These are phyloP conservation scores for Rhizopogon roseolus DNA, from an alignment of 768 basidiomycete genomes.

Conservation along the genomic window DNA sequence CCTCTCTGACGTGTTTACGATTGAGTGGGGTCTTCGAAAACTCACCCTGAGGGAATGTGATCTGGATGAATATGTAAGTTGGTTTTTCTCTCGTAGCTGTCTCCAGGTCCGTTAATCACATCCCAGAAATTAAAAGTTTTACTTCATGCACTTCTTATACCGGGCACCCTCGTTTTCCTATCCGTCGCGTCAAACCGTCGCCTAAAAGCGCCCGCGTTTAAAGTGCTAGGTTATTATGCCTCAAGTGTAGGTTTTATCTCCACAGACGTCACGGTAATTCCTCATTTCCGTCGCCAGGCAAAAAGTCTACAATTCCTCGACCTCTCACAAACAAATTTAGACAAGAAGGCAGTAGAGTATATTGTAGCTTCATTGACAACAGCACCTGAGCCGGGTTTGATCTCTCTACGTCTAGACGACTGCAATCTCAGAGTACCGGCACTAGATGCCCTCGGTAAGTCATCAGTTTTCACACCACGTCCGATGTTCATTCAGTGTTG, in stretches of 20 bases:
- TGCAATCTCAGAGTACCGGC: constrained; percentile 70
- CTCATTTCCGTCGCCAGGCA: constrained; percentile 41
- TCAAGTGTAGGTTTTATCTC: constrained; percentile 48
- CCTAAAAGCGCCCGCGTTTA: constrained; percentile 73
- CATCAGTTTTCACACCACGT: not conserved
- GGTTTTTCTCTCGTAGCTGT: not conserved
- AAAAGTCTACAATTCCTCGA: constrained; percentile 82
- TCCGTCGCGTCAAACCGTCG: constrained; percentile 85
- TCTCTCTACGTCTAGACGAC: constrained; percentile 85
- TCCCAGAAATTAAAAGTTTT: constrained; percentile 79
- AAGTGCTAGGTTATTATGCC: constrained; percentile 74
- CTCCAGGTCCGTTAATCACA: not conserved
- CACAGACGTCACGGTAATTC: too few relatives aligned
- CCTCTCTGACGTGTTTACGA: constrained; percentile 84
- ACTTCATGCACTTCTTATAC: constrained; percentile 84
- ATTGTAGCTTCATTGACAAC: constrained; percentile 63
- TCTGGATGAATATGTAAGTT: constrained; percentile 69
- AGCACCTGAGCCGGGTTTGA: constrained; percentile 39
- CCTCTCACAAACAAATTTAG: constrained; percentile 79
- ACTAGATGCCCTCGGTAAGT: constrained; percentile 77
- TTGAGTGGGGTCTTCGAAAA: constrained; percentile 91
- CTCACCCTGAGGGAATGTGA: constrained; percentile 84
- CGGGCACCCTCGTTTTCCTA: constrained; percentile 72
- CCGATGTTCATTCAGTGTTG: not conserved
- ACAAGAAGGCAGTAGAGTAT: constrained; percentile 81